Conservation (phyloP, 2,329 filamentous ascomycete species). For the Pseudogymnoascus sp. region DNA sequence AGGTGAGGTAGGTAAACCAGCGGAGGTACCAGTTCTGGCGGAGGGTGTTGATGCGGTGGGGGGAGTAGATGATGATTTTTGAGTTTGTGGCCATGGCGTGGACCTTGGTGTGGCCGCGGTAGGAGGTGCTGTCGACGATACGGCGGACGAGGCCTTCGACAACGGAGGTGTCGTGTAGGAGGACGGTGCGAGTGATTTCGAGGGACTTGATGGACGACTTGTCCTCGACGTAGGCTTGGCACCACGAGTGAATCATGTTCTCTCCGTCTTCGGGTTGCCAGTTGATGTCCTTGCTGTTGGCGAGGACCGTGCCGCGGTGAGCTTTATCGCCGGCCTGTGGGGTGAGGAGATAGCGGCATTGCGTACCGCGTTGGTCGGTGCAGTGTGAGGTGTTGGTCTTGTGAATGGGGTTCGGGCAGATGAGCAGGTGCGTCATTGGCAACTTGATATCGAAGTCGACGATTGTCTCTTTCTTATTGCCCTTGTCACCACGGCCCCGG, state of each 20-base stretch:
- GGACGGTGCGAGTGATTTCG: constrained; percentile 41
- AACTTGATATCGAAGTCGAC: constrained; percentile 52
- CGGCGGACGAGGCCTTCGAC: constrained; percentile 43
- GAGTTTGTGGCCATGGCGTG: constrained; percentile 49
- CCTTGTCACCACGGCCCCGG: constrained; percentile 19
- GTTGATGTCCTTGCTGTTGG: constrained; percentile 38
- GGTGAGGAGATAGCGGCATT: constrained; percentile 36
- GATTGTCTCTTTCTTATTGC: constrained; percentile 40
- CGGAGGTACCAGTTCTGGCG: constrained; percentile 54
- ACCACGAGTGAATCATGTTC: constrained; percentile 41
- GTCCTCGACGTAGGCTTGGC: constrained; percentile 55
- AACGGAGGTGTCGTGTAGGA: constrained; percentile 50
- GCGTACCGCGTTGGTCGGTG: constrained; percentile 27
- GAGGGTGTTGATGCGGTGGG: constrained; percentile 54
- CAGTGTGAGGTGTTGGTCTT: neutral
- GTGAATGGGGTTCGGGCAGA: constrained; percentile 33
- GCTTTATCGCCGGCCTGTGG: constrained; percentile 51
- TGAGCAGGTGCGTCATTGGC: constrained; percentile 51
- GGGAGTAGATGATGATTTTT: constrained; percentile 54
- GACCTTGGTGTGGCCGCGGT: constrained; percentile 52
- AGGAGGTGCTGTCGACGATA: constrained; percentile 57
- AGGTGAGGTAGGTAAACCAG: constrained; percentile 56
- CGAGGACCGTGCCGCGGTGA: constrained; percentile 54
- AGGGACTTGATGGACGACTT: constrained; percentile 49
- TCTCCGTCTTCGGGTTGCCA: constrained; percentile 26